These are phyloP conservation scores for Leptographium procerum DNA, from an alignment of 2,329 filamentous ascomycete genomes.

Conservation along the genomic window DNA sequence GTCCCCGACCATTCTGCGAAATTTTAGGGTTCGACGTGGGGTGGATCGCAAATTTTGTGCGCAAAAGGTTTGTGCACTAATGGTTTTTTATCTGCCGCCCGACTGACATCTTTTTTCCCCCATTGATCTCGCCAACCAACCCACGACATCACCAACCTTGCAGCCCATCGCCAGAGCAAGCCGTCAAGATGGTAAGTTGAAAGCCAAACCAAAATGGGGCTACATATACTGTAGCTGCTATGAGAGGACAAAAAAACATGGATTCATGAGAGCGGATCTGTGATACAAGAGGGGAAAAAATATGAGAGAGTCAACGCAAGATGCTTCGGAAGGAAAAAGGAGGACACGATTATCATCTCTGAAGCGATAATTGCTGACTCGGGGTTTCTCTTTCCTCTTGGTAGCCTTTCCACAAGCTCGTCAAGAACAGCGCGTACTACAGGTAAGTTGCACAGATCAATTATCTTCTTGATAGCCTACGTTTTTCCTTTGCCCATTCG, in stretches of 20 bases:
- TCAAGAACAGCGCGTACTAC: conserved; percentile 98
- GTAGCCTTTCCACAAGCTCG: conserved; percentile 82
- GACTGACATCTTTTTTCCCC: conserved; percentile 15
- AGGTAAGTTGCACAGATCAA: conserved; percentile 52
- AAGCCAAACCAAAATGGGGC: conserved; percentile 13
- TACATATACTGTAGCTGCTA: conserved; percentile 11
- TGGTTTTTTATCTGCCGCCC: conserved; percentile 11
- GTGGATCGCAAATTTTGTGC: conserved; percentile 22
- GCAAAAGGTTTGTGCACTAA: conserved; percentile 10
- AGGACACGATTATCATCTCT: conserved; percentile 41
- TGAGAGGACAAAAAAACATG: background rate
- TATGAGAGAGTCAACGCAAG: conserved; percentile 73
- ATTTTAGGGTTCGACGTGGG: conserved; percentile 21
- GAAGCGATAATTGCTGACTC: conserved; percentile 99
- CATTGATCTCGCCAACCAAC: conserved; percentile 17
- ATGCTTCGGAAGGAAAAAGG: conserved; percentile 73
- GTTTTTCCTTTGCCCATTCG: conserved; percentile 1
- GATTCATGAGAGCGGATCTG: background rate
- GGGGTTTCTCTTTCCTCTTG: conserved; percentile 35
- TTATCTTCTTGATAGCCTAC: background rate
- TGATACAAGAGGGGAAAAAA: conserved; percentile 7
- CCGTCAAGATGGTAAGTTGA: conserved; percentile 61
- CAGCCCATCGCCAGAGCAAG: conserved; percentile 32
- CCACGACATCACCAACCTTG: conserved; percentile 21
- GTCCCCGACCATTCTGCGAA: conserved; percentile 22